Evolutionary conservation across 352 stramenopile genomes (phyloP).

Genomic region (Pythium utonaiense): DNA sequence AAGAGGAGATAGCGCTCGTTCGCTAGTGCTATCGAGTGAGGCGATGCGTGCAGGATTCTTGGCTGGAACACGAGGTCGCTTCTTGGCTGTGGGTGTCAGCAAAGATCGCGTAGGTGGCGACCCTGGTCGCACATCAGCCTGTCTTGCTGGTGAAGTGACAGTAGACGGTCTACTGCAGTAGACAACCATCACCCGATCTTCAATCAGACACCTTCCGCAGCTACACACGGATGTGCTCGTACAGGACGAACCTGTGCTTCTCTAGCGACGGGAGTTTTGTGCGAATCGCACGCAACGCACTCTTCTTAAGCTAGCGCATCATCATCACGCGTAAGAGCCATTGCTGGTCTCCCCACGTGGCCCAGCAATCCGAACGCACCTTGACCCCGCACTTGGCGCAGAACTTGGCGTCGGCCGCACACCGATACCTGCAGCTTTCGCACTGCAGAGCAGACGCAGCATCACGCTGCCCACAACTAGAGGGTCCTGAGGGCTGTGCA

Average conservation of each 20-base stretch:
- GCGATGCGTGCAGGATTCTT: slow-evolving; percentile 14
- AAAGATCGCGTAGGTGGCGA: neutral
- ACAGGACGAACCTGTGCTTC: slow-evolving; percentile 1
- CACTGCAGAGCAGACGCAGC: slow-evolving; percentile 10
- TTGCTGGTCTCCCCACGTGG: no score
- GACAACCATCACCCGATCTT: neutral
- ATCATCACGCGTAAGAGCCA: neutral
- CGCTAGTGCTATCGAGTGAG: slow-evolving; percentile 3
- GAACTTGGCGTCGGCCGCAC: slow-evolving; percentile 20
- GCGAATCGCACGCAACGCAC: slow-evolving; percentile 3
- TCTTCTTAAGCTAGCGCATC: neutral
- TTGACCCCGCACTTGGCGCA: slow-evolving; percentile 18
- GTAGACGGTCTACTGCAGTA: neutral
- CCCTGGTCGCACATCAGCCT: neutral
- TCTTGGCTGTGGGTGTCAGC: neutral
- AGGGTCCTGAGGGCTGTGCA: neutral
- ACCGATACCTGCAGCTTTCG: slow-evolving; percentile 5
- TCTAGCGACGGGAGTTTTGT: slow-evolving; percentile 17
- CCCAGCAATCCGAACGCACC: no score
- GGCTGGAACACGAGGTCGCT: neutral
- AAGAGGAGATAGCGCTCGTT: neutral
- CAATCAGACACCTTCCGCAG: no score
- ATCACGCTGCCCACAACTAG: neutral
- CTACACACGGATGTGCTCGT: no score
- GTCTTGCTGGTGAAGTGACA: neutral